A percentile compares a stretch with the other conserved stretches of the same genome.
Conservation (phyloP, 2,329 filamentous ascomycete genomes). For the Aspergillus udagawae region DNA sequence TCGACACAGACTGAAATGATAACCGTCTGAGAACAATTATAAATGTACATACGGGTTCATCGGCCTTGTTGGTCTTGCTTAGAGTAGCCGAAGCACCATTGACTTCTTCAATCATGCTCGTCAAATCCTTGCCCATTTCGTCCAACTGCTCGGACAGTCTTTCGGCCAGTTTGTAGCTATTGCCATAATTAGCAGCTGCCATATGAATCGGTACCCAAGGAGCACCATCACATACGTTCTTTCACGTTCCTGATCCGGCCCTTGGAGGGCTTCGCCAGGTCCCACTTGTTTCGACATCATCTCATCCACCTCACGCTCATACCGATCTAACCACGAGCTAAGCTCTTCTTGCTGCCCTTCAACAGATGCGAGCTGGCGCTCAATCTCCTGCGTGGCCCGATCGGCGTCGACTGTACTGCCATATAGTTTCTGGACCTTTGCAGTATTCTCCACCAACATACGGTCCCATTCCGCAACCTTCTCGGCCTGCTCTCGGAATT, state of each 20-base stretch:
- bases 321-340: constrained; percentile 80
- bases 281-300: constrained; percentile 77
- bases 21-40: neutral
- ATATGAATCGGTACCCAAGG: neutral
- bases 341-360: constrained; percentile 93
- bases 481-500: constrained; percentile 85
- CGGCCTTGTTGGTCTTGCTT: constrained; percentile 82
- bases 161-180: constrained; percentile 81
- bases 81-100: constrained; percentile 87
- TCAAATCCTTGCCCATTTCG: constrained; percentile 87
- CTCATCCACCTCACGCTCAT: constrained; percentile 86
- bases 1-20: neutral
- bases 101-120: constrained; percentile 97
- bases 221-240: constrained; percentile 60
- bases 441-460: constrained; percentile 85
- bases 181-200: constrained; percentile 18
- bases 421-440: constrained; percentile 92
- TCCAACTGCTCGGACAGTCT: constrained; percentile 86
- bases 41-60: constrained; percentile 69
- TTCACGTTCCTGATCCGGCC: constrained; percentile 93
- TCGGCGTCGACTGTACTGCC: constrained; percentile 90
- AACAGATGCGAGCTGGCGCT: constrained; percentile 82
- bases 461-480: constrained; percentile 90
- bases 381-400: constrained; percentile 86
- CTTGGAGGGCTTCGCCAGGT: constrained; percentile 70